Conservation (phyloP, 2,329 filamentous ascomycete genomes). For the Setomelanomma holmii region DNA sequence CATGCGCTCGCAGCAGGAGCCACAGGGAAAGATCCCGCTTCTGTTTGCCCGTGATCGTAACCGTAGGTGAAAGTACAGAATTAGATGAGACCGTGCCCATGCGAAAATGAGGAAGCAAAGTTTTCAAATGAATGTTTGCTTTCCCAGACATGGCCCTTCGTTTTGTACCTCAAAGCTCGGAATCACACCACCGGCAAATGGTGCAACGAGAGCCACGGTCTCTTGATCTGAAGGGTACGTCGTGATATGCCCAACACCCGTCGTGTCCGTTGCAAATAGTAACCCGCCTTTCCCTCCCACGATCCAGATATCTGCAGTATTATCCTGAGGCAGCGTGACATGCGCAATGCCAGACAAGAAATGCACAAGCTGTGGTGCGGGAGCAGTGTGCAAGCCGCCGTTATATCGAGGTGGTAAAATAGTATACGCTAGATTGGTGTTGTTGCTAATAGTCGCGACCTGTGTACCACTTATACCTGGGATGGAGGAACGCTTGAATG, state of each 20-base stretch:
- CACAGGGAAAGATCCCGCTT: too few species aligned
- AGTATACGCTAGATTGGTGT: slow-evolving; percentile 34
- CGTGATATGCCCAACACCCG: slow-evolving; percentile 40
- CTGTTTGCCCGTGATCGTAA: too few species aligned
- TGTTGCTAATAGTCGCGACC: slow-evolving; percentile 27
- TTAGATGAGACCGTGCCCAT: too few species aligned
- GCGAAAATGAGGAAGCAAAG: too few species aligned
- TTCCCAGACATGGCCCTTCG: slow-evolving; percentile 17
- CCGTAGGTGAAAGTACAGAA: too few species aligned
- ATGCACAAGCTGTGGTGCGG: slow-evolving; percentile 43
- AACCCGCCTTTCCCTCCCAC: slow-evolving; percentile 42
- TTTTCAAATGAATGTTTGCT: slow-evolving; percentile 14
- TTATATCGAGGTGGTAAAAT: slow-evolving; percentile 43
- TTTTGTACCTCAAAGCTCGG: slow-evolving; percentile 27
- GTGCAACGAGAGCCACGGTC: slow-evolving; percentile 37
- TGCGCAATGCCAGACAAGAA: slow-evolving; percentile 44
- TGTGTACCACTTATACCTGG: slow-evolving; percentile 36
- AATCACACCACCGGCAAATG: slow-evolving; percentile 32
- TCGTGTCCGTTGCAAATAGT: slow-evolving; percentile 41
- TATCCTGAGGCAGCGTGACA: slow-evolving; percentile 37
- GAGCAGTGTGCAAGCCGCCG: slow-evolving; percentile 44
- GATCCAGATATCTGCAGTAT: slow-evolving; percentile 35
- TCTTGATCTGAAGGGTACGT: slow-evolving; percentile 40
- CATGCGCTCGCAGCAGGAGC: too few species aligned
- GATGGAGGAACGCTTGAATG: slow-evolving; percentile 32